phyloP scores from a whole-genome alignment of 78 protist species.

The Dictyostelium brefeldianum region DNA sequence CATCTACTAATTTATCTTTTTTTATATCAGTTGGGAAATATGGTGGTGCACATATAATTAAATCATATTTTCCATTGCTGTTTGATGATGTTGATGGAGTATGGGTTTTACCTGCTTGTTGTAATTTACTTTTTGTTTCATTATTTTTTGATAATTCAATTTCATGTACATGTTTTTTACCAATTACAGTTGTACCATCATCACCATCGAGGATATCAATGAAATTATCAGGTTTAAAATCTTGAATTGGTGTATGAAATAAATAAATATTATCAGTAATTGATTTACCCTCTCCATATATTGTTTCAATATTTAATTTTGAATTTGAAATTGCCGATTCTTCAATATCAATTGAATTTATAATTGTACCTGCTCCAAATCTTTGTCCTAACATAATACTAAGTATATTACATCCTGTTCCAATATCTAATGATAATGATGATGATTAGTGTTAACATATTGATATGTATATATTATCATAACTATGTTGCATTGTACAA shows the following conservation, averaged over 20 bases:
- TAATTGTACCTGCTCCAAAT: conserved; percentile 15
- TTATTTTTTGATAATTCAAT: background rate
- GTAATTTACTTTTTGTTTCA: background rate
- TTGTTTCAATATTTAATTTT: conserved; percentile 39
- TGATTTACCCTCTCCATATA: conserved; percentile 23
- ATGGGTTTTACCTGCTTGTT: background rate
- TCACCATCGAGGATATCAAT: background rate
- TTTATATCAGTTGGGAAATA: conserved; percentile 51
- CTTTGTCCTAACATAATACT: conserved; percentile 62
- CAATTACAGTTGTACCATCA: background rate
- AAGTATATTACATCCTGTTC: conserved; percentile 54
- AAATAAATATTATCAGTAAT: conserved; percentile 35
- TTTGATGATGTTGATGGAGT: background rate
- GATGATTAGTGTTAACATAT: background rate
- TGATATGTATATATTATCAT: background rate
- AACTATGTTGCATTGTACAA: too few relatives aligned
- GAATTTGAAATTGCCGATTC: conserved; percentile 54
- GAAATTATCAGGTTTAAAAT: conserved; percentile 37
- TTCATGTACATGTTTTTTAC: background rate
- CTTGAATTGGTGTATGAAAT: conserved; percentile 73
- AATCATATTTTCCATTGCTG: conserved; percentile 23
- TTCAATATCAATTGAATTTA: conserved; percentile 71
- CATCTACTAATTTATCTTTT: background rate
- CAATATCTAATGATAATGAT: conserved; percentile 29
- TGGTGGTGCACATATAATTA: conserved; percentile 80